Conservation (phyloP, 1,284 basidiomycete genomes). For the Xerocomus tenax region DNA sequence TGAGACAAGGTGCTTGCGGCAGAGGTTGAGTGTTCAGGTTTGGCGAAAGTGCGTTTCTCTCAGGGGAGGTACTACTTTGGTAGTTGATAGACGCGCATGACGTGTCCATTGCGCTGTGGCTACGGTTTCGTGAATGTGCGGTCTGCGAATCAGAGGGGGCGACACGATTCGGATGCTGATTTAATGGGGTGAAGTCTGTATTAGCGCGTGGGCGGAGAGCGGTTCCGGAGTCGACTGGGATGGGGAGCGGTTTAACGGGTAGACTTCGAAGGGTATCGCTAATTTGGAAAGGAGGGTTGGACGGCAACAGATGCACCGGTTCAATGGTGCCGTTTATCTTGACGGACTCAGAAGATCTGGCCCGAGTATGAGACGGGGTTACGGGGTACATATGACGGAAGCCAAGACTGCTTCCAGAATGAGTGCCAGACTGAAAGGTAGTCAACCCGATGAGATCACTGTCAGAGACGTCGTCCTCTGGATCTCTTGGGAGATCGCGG, state of each 20-base stretch:
- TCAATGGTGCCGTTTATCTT: background rate
- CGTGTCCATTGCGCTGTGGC: slow-evolving; percentile 8
- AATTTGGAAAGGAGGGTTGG: background rate
- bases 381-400: slow-evolving; percentile 2
- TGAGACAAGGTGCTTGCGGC: slow-evolving; percentile 7
- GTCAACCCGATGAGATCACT: slow-evolving; percentile 14
- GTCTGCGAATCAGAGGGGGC: slow-evolving; percentile 6
- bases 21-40: background rate
- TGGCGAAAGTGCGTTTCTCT: background rate
- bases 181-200: slow-evolving; percentile 18
- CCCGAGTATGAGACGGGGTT: background rate
- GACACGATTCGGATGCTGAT: slow-evolving; percentile 7
- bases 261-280: background rate
- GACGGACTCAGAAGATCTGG: background rate
- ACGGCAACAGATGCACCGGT: background rate
- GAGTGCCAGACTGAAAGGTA: slow-evolving; percentile 13
- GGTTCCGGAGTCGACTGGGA: background rate
- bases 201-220: slow-evolving; percentile 20
- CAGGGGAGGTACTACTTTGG: slow-evolving; percentile 6
- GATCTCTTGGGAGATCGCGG: slow-evolving; percentile 26
- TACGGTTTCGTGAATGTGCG: slow-evolving; percentile 18
- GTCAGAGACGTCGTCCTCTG: slow-evolving; percentile 17
- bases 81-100: background rate
- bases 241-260: slow-evolving; percentile 8
- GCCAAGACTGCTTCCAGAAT: slow-evolving; percentile 9